Evolutionary conservation across 345 rosid genomes (phyloP), one percentile per base, ranked within the genome.

Genomic region (Populus deltoides): DNA sequence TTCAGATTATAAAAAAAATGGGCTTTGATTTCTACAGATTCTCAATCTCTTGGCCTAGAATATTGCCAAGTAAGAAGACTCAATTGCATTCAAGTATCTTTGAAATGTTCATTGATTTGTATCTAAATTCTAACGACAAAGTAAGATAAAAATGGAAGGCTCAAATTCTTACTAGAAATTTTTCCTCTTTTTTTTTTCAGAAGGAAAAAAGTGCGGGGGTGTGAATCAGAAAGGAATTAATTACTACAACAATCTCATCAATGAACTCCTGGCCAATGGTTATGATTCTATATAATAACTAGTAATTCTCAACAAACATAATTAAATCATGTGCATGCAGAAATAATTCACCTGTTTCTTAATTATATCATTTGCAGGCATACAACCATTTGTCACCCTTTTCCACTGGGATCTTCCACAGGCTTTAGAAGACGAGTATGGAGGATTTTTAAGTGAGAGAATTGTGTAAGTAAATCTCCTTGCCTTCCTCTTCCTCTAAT

Each of bases 41-140:
- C 36, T 85, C 87, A 51, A 82, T 85, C 31, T 82, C 85, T 31
- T 85, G 85, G 87, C 67, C 87, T 6, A 80, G 85, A 75, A 73
- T 85, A n/a, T 66, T 85, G 22, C 87, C 87, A 65, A 71, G 87
- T 82, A 76, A 25, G 70, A 27, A 20, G 3, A 41, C 47, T 67
- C 22, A 25, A 24, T 16, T 65, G 1, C 24, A 43, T 11, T 11
- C 47, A 11, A 10, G 3, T 2, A 2, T 43, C 47, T 10, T 43
- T 2, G 13, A 43, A 41, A 41, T 41, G 45, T 10, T 38, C 8
- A 39, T 39, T 43, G 2, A 11, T 43, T 43, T 43, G 47, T 11
- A 43, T 43, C 15, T 43, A 11, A 43, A 43, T 3, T 43, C 15
- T 43, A 2, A 43, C 4, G 13, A 43, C 13, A 41, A 12, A 43